Base-by-base conservation (phyloP, 495 filamentous ascomycete genomes). In the Mytilinidion resinicola region DNA sequence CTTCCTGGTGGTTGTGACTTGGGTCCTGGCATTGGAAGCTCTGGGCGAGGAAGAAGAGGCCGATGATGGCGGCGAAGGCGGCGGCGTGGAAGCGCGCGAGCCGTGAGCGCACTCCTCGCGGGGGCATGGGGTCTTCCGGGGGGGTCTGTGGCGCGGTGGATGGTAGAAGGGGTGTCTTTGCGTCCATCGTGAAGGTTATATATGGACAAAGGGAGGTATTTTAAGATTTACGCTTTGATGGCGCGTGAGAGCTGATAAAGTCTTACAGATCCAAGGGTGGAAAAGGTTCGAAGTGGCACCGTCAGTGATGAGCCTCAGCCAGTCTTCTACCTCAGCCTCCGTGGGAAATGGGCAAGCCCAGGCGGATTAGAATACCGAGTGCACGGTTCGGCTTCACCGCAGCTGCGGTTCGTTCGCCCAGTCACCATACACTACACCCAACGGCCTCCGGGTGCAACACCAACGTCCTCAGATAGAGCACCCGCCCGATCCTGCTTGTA, bases 111-210 rank as follows among this genome's bases (percentile, higher is more conserved):
- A 46, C 21, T 11, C 55, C 48, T 37, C 56, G 54, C 15, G 49
- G 61, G 9, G 38, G 48, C 57, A 56, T 14, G 21, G 11, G 15
- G 20, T 54, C 48, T 21, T 54, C 39, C 25, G 25, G 25, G 25
- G 25, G 25, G 25, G 25, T 30, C 25, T 30, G 25, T 2, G 25
- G 25, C 25, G 25, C 6, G 34, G 59, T 60, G 9, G 38, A 50
- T 15, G 63, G 63, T 51, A 66, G 55, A 10, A 62, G 60, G 9
- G 63, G 59, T 6, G 47, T 49, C 30, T 66, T 65, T 8, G 53
- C 34, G 46, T 66, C 59, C 63, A 66, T 66, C 8, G 56, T 50
- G 56, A 39, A 41, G 20, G 1, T 43, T 57, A 49, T 62, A 53
- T 61, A 55, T 19, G 9, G 34, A 36, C n/a, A 11, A 48, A 17